phyloP scores from a whole-genome alignment of 2,329 filamentous ascomycete genomes.

The Nemania sp. region DNA sequence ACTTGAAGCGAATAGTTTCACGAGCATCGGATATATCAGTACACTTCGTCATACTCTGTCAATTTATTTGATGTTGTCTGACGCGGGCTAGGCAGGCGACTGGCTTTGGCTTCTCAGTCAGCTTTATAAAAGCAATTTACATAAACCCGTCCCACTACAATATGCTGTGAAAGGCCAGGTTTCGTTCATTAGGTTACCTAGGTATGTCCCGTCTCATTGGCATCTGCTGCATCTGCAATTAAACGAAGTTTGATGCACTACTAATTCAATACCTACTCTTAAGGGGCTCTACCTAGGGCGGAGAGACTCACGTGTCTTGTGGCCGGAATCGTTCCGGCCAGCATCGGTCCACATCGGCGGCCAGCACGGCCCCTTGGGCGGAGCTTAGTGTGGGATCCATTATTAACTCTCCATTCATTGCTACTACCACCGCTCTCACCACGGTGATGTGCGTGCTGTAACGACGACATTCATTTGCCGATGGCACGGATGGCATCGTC shows the following conservation, averaged over 20 bases:
- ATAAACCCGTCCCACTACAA: too few relatives aligned
- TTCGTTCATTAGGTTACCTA: too few relatives aligned
- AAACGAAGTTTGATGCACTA: neutral
- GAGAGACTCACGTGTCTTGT: conserved; percentile 22
- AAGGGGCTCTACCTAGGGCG: neutral
- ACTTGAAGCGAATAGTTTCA: too few relatives aligned
- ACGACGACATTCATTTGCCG: neutral
- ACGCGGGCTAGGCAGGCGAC: too few relatives aligned
- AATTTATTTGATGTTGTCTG: too few relatives aligned
- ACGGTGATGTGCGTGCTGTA: too few relatives aligned
- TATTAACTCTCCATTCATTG: conserved; percentile 18
- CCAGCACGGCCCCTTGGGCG: conserved; percentile 19
- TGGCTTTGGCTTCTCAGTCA: too few relatives aligned
- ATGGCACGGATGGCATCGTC: neutral
- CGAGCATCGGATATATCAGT: too few relatives aligned
- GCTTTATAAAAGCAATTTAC: too few relatives aligned
- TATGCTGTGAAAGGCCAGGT: too few relatives aligned
- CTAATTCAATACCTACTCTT: neutral
- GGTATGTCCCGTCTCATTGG: too few relatives aligned
- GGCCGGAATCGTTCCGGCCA: conserved; percentile 30
- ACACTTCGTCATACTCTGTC: too few relatives aligned
- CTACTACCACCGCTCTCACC: neutral
- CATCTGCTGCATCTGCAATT: neutral
- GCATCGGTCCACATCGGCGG: conserved; percentile 19
- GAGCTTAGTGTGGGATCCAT: conserved; percentile 15